These are phyloP conservation scores for Penicillium chermesinum DNA, from an alignment of 495 filamentous ascomycete genomes.

Conservation along the genomic window DNA sequence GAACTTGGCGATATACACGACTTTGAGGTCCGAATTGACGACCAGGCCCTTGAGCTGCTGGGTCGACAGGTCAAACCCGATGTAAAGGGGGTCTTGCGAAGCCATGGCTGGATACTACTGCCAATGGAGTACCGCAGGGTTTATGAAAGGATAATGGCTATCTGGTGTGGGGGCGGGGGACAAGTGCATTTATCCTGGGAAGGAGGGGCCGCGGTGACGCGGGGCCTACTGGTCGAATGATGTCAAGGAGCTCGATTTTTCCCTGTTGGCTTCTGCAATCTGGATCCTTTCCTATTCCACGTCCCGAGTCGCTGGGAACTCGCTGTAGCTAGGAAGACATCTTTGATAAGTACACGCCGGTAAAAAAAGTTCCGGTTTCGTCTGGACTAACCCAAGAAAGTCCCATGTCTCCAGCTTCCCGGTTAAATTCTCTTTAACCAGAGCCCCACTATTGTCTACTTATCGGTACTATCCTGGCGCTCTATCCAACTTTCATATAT, in stretches of 20 bases:
- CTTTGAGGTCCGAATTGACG: conserved; percentile 62
- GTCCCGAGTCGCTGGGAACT: no score
- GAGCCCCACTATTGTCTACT: no score
- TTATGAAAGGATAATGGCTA: neutral
- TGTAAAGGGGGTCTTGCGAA: conserved; percentile 60
- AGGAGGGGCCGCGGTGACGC: neutral
- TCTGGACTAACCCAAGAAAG: no score
- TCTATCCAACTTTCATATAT: no score
- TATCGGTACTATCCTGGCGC: no score
- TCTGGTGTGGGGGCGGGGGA: neutral
- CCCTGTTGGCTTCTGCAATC: neutral
- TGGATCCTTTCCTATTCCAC: no score
- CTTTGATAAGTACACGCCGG: no score
- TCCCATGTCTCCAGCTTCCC: no score
- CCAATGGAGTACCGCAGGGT: neutral
- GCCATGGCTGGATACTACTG: conserved; percentile 13
- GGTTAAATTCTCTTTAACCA: no score
- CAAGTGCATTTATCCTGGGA: neutral
- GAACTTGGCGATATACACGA: conserved; percentile 49
- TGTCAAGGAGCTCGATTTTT: neutral
- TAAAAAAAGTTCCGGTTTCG: no score
- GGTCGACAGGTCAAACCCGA: conserved; percentile 94
- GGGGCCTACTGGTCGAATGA: neutral
- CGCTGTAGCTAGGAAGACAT: no score
- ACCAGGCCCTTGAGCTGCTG: conserved; percentile 93